Percentiles rank a stretch among this genome's conserved stretches.
phyloP scores from a whole-genome alignment of 2,329 filamentous ascomycete genomes.

The Mariannaea elegans region DNA sequence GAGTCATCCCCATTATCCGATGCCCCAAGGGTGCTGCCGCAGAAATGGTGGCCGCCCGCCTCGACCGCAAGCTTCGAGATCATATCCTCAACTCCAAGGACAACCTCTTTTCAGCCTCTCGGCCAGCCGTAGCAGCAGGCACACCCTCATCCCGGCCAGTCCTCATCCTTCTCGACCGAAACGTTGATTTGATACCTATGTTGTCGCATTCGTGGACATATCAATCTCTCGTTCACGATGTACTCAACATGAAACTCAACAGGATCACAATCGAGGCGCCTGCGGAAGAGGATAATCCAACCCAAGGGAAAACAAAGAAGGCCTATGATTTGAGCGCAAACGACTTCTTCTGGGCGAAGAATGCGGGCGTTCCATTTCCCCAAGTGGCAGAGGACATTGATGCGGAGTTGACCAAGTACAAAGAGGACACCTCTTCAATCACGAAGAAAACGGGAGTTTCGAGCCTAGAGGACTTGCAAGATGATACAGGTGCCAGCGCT shows the following conservation, averaged over 20 bases:
- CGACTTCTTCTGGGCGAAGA: constrained; percentile 97
- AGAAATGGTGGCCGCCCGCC: constrained; percentile 91
- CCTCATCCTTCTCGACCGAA: constrained; percentile 91
- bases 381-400: constrained; percentile 98
- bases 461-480: constrained; percentile 90
- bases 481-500: constrained; percentile 87
- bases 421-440: constrained; percentile 92
- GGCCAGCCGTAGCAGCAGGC: constrained; percentile 62
- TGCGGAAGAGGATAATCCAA: constrained; percentile 77
- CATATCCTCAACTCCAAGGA: constrained; percentile 98
- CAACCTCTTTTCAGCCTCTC: constrained; percentile 84
- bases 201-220: constrained; percentile 90
- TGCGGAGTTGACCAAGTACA: constrained; percentile 90
- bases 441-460: constrained; percentile 95
- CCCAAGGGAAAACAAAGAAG: constrained; percentile 82
- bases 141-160: constrained; percentile 83
- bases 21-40: constrained; percentile 93
- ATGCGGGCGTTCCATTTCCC: constrained; percentile 89
- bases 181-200: constrained; percentile 96
- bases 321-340: constrained; percentile 88
- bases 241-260: constrained; percentile 73
- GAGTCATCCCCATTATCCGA: constrained; percentile 92
- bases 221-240: constrained; percentile 81
- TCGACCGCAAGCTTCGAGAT: constrained; percentile 94
- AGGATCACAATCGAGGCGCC: constrained; percentile 91